Conservation (phyloP, 2,329 filamentous ascomycete species). For the Penicillium sp. region DNA sequence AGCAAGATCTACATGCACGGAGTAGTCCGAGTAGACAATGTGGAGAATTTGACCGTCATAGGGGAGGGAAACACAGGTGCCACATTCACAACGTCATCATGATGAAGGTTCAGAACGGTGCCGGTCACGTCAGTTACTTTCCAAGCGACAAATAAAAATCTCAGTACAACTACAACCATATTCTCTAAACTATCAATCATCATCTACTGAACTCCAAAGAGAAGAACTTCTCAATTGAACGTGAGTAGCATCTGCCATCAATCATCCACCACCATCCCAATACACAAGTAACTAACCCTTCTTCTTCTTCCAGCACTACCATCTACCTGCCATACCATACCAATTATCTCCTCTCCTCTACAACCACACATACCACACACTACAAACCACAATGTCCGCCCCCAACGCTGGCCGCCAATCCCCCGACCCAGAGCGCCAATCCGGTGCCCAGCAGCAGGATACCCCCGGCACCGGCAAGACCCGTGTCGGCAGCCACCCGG, state of each 20-base stretch:
- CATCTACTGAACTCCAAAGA: background rate
- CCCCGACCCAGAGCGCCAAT: slow-evolving; percentile 66
- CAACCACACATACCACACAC: background rate
- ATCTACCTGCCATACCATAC: no score
- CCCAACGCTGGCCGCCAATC: slow-evolving; percentile 68
- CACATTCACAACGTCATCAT: slow-evolving; percentile 30
- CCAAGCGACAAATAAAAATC: no score
- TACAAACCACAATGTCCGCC: slow-evolving; percentile 52
- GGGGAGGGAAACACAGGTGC: no score
- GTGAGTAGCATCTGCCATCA: background rate
- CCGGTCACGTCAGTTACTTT: slow-evolving; percentile 18
- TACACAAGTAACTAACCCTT: background rate
- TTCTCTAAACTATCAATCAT: no score
- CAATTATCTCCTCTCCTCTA: no score
- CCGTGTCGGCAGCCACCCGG: slow-evolving; percentile 40
- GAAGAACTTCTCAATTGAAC: background rate
- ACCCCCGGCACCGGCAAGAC: slow-evolving; percentile 57
- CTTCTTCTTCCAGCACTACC: background rate
- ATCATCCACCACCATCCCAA: background rate
- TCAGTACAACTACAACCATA: no score
- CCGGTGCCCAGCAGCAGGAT: slow-evolving; percentile 60
- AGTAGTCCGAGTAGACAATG: no score
- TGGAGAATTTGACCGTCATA: no score
- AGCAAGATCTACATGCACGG: no score
- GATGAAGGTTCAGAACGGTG: slow-evolving; percentile 23